Conservation (phyloP, 176 grass and related monocot genomes). For the sorghum (Sorghum bicolor) region Sorghum_bicolor_NCBIv3 NC_012879.2:3405501-3406000, state of each 20-base stretch:
- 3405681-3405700: not conserved
- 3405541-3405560: not conserved
- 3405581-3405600: constrained; percentile 28
- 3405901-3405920: too few relatives aligned
- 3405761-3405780: not conserved
- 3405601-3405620: not conserved
- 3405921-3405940: too few relatives aligned
- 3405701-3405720: not conserved
- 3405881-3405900: too few relatives aligned
- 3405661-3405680: not conserved
- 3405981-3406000: too few relatives aligned
- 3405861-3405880: too few relatives aligned
- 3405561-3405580: not conserved
- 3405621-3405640: not conserved
- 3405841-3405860: too few relatives aligned
- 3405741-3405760: constrained; percentile 28
- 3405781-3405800: not conserved
- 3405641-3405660: not conserved
- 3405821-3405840: not conserved
- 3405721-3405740: not conserved
- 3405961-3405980: too few relatives aligned
- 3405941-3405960: too few relatives aligned
- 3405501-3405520: constrained; percentile 8
- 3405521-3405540: not conserved
- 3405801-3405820: constrained; percentile 39